Conservation (phyloP, 2,329 filamentous ascomycete species). For the Ceratocystis destructans region DNA sequence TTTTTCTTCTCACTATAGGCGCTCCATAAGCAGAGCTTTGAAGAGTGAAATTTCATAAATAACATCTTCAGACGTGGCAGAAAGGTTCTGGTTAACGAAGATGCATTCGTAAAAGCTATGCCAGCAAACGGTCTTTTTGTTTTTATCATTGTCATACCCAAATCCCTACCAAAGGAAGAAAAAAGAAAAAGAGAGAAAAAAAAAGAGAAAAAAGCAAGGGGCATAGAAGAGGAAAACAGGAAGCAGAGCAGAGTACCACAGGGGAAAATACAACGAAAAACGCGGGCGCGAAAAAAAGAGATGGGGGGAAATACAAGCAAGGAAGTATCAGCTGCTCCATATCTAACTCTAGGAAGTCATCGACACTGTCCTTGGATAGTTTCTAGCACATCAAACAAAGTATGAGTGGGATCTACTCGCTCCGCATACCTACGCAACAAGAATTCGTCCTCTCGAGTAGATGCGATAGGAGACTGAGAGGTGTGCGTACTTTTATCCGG, state of each 20-base stretch:
- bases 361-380: not conserved
- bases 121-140: constrained; percentile 2
- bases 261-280: not conserved
- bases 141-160: constrained; percentile 11
- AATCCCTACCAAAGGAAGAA: constrained; percentile 1
- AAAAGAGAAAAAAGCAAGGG: not conserved
- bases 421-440: not conserved
- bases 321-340: constrained; percentile 12
- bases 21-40: too few species aligned
- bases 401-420: constrained; percentile 1
- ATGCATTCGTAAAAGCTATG: not conserved
- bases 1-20: not conserved
- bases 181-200: not conserved
- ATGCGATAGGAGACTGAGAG: not conserved
- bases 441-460: not conserved
- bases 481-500: not conserved
- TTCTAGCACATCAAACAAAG: constrained; percentile 6
- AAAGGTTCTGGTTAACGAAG: not conserved
- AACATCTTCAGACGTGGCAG: not conserved
- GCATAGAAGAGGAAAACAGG: not conserved
- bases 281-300: constrained; percentile 8
- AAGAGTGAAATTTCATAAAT: not conserved
- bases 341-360: constrained; percentile 8
- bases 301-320: constrained; percentile 16
- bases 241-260: not conserved